These are phyloP conservation scores for Furcasterigmium furcatum DNA, from an alignment of 2,329 filamentous ascomycete genomes.

Conservation along the genomic window DNA sequence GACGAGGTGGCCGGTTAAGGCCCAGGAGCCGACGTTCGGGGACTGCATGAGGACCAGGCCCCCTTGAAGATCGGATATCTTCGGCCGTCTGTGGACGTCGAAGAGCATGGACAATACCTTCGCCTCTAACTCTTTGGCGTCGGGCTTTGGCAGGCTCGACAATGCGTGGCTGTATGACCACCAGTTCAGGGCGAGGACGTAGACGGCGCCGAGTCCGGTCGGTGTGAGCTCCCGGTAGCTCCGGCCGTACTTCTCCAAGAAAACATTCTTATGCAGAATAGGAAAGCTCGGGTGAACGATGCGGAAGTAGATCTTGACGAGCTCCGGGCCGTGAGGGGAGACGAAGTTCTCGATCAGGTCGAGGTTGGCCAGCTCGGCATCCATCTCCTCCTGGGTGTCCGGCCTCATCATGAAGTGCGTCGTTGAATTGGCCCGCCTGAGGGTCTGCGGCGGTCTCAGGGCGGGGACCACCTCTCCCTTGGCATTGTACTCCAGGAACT, in stretches of 20 bases:
- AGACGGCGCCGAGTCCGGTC: conserved; percentile 47
- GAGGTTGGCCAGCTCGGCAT: conserved; percentile 23
- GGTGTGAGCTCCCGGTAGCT: conserved; percentile 49
- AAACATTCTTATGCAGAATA: conserved; percentile 49
- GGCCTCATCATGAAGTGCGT: conserved; percentile 9
- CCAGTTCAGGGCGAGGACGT: conserved; percentile 47
- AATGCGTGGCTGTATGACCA: conserved; percentile 46
- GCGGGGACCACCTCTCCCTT: conserved; percentile 4
- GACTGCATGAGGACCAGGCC: conserved; percentile 37
- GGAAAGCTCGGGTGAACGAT: conserved; percentile 51
- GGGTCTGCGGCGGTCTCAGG: conserved; percentile 4
- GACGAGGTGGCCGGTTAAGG: conserved; percentile 37
- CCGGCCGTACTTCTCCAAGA: conserved; percentile 47
- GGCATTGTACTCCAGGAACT: conserved; percentile 4
- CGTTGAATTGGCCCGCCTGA: conserved; percentile 6
- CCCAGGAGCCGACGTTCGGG: conserved; percentile 27
- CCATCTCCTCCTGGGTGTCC: conserved; percentile 10
- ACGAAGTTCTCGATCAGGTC: conserved; percentile 52
- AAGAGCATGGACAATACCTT: conserved; percentile 28
- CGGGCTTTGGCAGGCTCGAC: conserved; percentile 33
- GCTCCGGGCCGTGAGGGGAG: conserved; percentile 49
- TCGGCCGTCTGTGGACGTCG: conserved; percentile 32
- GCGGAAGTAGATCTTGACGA: conserved; percentile 58
- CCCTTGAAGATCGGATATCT: conserved; percentile 39
- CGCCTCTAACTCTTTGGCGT: conserved; percentile 26